phyloP scores from a whole-genome alignment of 1,284 basidiomycete species.

The Malassezia slooffiae region DNA sequence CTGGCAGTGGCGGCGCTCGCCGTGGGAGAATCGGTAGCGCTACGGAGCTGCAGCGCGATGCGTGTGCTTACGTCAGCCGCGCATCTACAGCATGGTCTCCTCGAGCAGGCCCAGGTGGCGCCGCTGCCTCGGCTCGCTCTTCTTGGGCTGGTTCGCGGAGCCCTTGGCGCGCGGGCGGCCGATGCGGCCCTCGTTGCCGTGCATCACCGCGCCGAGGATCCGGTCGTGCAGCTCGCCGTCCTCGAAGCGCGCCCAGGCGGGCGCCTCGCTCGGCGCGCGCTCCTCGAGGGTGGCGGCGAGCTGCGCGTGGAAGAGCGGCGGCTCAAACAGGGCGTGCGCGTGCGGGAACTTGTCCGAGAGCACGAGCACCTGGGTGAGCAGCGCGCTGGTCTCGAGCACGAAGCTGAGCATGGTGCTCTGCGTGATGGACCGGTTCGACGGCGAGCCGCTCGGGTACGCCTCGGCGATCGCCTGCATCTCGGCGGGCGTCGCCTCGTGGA shows the following conservation, averaged over 20 bases:
- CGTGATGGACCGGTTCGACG: conserved; percentile 13
- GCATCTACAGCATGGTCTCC: conserved; percentile 14
- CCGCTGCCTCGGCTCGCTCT: conserved; percentile 9
- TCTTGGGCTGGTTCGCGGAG: neutral
- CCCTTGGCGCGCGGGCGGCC: conserved; percentile 4
- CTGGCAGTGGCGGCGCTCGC: too few species aligned
- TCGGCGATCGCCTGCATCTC: conserved; percentile 11
- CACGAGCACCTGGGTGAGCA: conserved; percentile 11
- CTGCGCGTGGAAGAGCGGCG: conserved; percentile 14
- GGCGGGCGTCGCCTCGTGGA: conserved; percentile 1
- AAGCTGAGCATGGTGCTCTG: conserved; percentile 12
- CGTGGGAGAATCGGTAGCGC: too few species aligned
- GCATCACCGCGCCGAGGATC: conserved; percentile 4
- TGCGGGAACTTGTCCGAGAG: conserved; percentile 3
- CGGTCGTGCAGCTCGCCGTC: conserved; percentile 4
- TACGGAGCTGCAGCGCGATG: neutral
- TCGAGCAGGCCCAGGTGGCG: conserved; percentile 10
- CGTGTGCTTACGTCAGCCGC: neutral
- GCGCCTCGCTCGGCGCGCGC: conserved; percentile 1
- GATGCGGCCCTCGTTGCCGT: conserved; percentile 7
- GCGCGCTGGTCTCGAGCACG: conserved; percentile 10
- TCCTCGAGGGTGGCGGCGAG: conserved; percentile 2
- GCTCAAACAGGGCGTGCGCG: conserved; percentile 5
- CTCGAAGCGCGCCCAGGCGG: conserved; percentile 11
- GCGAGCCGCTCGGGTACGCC: conserved; percentile 13